Evolutionary conservation across 2,329 filamentous ascomycete species (phyloP).

Genomic region (Paramyrothecium sp.): DNA sequence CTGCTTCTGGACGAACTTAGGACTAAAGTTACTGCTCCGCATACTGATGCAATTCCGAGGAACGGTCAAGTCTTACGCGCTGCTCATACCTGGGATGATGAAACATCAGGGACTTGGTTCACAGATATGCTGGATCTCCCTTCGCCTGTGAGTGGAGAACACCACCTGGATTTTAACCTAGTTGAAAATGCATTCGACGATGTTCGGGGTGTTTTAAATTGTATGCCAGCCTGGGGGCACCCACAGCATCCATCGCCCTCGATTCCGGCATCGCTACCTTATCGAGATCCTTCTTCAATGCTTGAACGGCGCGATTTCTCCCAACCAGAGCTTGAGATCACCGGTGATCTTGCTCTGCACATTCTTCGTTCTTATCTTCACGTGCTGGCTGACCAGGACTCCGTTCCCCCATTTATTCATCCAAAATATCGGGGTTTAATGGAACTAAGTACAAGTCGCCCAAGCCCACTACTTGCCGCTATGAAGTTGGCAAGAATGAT

Average conservation of each 20-base stretch:
- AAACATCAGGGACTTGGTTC: too few species aligned
- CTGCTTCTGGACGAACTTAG: too few species aligned
- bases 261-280: constrained; percentile 1
- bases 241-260: background rate
- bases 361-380: constrained; percentile 2
- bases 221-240: background rate
- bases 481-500: background rate
- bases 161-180: too few species aligned
- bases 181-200: background rate
- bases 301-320: constrained; percentile 3
- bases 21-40: too few species aligned
- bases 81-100: too few species aligned
- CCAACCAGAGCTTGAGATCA: constrained; percentile 1
- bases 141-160: too few species aligned
- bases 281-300: constrained; percentile 1
- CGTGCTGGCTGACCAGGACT: background rate
- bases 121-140: too few species aligned
- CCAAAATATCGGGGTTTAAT: background rate
- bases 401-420: constrained; percentile 2
- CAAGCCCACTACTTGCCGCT: background rate
- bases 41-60: too few species aligned
- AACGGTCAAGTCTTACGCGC: too few species aligned
- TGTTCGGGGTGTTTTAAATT: background rate
- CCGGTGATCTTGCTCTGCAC: constrained; percentile 3
- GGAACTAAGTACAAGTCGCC: background rate